Percentiles rank a stretch among this genome's conserved stretches.
Evolutionary conservation across 345 rosid species (phyloP).

Genomic region (Nephelium lappaceum): DNA sequence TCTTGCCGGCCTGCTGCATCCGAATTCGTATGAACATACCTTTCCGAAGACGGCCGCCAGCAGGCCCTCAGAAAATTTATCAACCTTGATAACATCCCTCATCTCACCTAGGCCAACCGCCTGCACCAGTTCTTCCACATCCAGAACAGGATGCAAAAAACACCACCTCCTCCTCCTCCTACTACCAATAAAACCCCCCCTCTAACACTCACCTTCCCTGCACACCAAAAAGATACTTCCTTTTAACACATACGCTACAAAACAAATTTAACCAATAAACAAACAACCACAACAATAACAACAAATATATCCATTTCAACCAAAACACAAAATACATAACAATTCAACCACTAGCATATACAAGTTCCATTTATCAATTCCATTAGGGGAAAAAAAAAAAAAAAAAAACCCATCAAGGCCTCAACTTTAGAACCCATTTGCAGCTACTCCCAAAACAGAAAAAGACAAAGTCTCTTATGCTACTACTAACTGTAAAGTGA

Average conservation of each 20-base stretch:
- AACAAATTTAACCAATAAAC: not conserved
- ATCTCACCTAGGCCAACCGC: constrained; percentile 72
- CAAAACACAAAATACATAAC: not conserved
- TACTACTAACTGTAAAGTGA: constrained; percentile 5
- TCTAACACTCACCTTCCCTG: constrained; percentile 28
- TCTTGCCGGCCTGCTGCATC: constrained; percentile 82
- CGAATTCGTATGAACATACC: constrained; percentile 42
- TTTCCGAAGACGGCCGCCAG: constrained; percentile 70
- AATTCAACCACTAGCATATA: constrained; percentile 5
- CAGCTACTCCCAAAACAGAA: constrained; percentile 15
- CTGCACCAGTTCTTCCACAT: constrained; percentile 47
- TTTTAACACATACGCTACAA: not conserved
- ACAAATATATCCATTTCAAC: constrained; percentile 7
- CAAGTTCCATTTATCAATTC: constrained; percentile 7
- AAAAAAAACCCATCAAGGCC: not conserved
- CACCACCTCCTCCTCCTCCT: not conserved
- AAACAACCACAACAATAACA: not conserved
- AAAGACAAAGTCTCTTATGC: not conserved
- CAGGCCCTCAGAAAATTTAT: constrained; percentile 85
- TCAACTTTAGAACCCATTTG: constrained; percentile 19
- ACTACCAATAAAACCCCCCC: constrained; percentile 22
- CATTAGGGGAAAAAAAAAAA: no score
- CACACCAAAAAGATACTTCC: constrained; percentile 5
- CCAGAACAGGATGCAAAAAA: constrained; percentile 48
- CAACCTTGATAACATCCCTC: constrained; percentile 98